These are phyloP conservation scores for Arthrobotrys entomopaga DNA, from an alignment of 2,329 filamentous ascomycete genomes.

Conservation along the genomic window DNA sequence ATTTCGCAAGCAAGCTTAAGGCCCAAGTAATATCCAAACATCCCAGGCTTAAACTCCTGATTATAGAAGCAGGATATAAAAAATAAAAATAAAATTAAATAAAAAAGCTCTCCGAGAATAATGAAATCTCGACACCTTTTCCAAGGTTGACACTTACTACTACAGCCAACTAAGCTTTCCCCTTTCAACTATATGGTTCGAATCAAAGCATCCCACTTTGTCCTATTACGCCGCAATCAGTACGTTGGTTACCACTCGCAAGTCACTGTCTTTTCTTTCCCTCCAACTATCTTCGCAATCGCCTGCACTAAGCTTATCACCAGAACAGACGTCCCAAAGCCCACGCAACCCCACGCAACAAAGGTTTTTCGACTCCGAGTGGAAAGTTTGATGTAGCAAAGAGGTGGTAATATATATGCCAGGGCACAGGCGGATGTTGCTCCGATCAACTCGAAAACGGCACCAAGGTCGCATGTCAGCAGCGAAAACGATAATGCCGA, in stretches of 20 bases:
- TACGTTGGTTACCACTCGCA: constrained; percentile 43
- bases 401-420: constrained; percentile 91
- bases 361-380: constrained; percentile 78
- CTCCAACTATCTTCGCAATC: constrained; percentile 70
- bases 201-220: too few relatives aligned
- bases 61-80: too few relatives aligned
- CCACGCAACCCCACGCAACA: constrained; percentile 76
- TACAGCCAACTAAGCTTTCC: too few relatives aligned
- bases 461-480: constrained; percentile 89
- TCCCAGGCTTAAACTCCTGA: too few relatives aligned
- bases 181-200: too few relatives aligned
- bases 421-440: constrained; percentile 93
- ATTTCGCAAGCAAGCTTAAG: too few relatives aligned
- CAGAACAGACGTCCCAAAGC: constrained; percentile 84
- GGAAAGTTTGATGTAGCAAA: constrained; percentile 94
- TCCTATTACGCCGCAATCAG: too few relatives aligned
- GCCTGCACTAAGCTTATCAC: constrained; percentile 80
- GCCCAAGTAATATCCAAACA: too few relatives aligned
- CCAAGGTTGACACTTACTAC: too few relatives aligned
- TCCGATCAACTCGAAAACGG: constrained; percentile 95
- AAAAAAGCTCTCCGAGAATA: too few relatives aligned
- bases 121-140: too few relatives aligned
- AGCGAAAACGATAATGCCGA: constrained; percentile 80
- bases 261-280: constrained; percentile 32
- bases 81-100: too few relatives aligned